phyloP scores from a whole-genome alignment of 1,284 basidiomycete species.

The Golubevia sp. region DNA sequence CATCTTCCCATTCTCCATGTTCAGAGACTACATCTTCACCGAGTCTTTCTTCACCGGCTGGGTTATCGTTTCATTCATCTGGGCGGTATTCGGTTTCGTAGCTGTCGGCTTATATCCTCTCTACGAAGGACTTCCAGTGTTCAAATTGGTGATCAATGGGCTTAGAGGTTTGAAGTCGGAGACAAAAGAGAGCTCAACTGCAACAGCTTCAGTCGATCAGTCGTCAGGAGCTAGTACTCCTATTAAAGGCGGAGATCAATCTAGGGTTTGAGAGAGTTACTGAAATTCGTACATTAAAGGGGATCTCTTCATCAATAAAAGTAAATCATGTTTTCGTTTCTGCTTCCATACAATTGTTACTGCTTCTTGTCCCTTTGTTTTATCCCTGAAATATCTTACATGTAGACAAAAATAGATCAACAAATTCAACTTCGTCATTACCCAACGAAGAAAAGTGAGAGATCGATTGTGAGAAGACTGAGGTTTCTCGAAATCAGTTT shows the following conservation, averaged over 20 bases:
- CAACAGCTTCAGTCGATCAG: no score
- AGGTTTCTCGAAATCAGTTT: no score
- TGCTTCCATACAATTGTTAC: not conserved
- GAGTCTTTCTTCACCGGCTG: constrained; percentile 52
- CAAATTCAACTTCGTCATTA: no score
- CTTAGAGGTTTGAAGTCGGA: not conserved
- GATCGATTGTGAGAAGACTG: no score
- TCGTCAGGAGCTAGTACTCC: not conserved
- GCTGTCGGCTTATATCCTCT: constrained; percentile 44
- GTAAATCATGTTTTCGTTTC: no score
- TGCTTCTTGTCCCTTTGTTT: no score
- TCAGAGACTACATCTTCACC: constrained; percentile 53
- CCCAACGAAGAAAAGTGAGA: no score
- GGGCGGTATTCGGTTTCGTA: constrained; percentile 41
- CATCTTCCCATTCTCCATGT: constrained; percentile 55
- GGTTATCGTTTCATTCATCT: constrained; percentile 46
- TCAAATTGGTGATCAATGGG: not conserved
- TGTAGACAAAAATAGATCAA: no score
- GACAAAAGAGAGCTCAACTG: not conserved
- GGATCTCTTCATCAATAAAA: no score
- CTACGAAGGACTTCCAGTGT: constrained; percentile 31
- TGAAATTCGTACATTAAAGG: no score
- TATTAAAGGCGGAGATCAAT: not conserved
- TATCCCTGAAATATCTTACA: no score
- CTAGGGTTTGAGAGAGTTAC: not conserved